These are phyloP conservation scores for Crithidia sp. DNA, from an alignment of 208 protist species.

Conservation along the genomic window DNA sequence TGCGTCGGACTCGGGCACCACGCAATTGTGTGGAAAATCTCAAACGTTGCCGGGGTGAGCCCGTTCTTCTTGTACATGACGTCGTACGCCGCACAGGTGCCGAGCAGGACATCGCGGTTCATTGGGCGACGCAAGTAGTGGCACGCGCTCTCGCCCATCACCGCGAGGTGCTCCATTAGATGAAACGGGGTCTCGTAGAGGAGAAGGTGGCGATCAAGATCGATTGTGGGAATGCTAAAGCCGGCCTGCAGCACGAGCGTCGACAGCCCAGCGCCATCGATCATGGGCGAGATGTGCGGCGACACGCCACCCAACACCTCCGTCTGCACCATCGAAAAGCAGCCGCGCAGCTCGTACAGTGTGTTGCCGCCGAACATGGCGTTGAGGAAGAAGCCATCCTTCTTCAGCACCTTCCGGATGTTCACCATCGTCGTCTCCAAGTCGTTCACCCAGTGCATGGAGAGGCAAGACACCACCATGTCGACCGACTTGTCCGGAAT, in stretches of 20 bases:
- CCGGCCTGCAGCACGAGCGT: conserved; percentile 88
- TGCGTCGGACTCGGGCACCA: conserved; percentile 90
- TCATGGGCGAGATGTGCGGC: conserved; percentile 92
- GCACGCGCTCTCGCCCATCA: conserved; percentile 89
- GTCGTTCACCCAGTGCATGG: conserved; percentile 93
- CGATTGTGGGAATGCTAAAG: conserved; percentile 91
- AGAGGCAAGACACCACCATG: conserved; percentile 88
- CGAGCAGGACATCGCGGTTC: conserved; percentile 75
- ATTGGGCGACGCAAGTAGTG: conserved; percentile 74
- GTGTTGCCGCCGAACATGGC: conserved; percentile 93
- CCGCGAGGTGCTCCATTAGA: conserved; percentile 87
- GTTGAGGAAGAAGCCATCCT: conserved; percentile 85
- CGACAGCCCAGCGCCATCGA: conserved; percentile 82
- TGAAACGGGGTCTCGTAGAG: conserved; percentile 91
- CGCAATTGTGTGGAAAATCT: conserved; percentile 90
- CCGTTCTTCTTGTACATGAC: conserved; percentile 87
- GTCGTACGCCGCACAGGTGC: conserved; percentile 82
- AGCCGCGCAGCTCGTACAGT: conserved; percentile 88
- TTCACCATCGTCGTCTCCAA: conserved; percentile 84
- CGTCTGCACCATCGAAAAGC: conserved; percentile 88
- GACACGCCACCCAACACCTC: conserved; percentile 86
- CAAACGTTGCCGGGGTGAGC: conserved; percentile 89
- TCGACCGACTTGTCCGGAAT: conserved; percentile 87
- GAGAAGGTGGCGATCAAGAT: conserved; percentile 89
- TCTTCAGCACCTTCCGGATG: conserved; percentile 83